Evolutionary conservation across 2,329 filamentous ascomycete species (phyloP).

Genomic region (Hyphodiscus sp.): DNA sequence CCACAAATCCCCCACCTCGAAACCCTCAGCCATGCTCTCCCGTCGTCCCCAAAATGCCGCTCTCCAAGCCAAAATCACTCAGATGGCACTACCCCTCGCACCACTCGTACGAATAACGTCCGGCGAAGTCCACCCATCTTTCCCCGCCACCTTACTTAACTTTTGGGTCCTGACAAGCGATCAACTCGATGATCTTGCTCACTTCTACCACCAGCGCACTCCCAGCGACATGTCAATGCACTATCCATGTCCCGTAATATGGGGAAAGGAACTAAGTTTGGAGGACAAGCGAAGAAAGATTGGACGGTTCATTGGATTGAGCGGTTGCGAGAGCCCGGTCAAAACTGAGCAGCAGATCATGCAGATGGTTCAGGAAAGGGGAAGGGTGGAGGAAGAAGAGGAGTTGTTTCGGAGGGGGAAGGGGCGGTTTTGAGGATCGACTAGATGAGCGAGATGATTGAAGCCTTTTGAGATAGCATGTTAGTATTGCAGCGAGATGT

Average conservation of each 20-base stretch:
- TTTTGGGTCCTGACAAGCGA: constrained; percentile 69
- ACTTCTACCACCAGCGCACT: constrained; percentile 66
- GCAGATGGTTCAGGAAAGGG: constrained; percentile 31
- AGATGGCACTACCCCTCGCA: constrained; percentile 59
- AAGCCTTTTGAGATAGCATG: background rate
- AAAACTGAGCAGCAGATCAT: constrained; percentile 26
- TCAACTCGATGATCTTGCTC: constrained; percentile 63
- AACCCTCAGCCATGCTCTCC: background rate
- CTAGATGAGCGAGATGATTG: background rate
- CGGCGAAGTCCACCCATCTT: constrained; percentile 56
- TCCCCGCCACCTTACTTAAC: constrained; percentile 59
- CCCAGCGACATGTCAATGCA: constrained; percentile 46
- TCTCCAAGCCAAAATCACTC: constrained; percentile 54
- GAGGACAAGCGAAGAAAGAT: constrained; percentile 64
- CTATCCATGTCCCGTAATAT: constrained; percentile 65
- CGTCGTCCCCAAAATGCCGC: constrained; percentile 34
- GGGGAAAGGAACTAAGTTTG: constrained; percentile 46
- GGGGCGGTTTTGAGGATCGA: constrained; percentile 18
- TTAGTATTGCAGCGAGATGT: background rate
- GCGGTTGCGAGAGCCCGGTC: constrained; percentile 51
- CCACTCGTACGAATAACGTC: constrained; percentile 60
- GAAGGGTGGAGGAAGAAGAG: constrained; percentile 33
- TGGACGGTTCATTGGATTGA: constrained; percentile 66
- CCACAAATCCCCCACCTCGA: background rate
- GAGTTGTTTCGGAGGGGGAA: constrained; percentile 21